A percentile compares a stretch with the other conserved stretches of the same genome.
phyloP scores from a whole-genome alignment of 1,139 yeast species.

The Candida neerlandica region DNA sequence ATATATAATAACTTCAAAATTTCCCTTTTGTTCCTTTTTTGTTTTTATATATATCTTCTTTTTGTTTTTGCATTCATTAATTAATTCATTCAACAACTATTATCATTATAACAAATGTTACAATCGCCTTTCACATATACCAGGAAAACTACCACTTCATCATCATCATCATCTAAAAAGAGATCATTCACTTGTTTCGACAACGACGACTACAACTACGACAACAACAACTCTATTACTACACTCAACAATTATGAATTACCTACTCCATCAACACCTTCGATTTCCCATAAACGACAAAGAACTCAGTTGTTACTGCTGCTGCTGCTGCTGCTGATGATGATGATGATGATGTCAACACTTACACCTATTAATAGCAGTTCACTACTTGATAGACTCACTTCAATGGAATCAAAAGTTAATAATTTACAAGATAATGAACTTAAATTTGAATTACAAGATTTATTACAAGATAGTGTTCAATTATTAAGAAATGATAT shows the following conservation, averaged over 20 bases:
- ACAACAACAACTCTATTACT: background rate
- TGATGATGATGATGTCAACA: no score
- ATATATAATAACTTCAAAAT: background rate
- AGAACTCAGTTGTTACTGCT: background rate
- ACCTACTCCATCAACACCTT: conserved; percentile 9
- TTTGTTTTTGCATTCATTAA: background rate
- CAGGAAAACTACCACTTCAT: background rate
- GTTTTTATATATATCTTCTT: background rate
- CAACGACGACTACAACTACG: no score
- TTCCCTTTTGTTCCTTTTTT: background rate
- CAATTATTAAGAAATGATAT: conserved; percentile 3
- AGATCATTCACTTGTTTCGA: no score
- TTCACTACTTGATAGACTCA: conserved; percentile 6
- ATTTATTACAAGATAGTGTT: conserved; percentile 11
- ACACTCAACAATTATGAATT: background rate
- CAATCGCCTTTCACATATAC: conserved; percentile 13
- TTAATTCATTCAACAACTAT: no score
- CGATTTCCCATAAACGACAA: background rate
- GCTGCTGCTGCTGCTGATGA: no score
- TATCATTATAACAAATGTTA: background rate
- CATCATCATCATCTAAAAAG: no score
- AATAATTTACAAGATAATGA: conserved; percentile 7
- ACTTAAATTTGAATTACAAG: conserved; percentile 9
- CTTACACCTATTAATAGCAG: background rate
- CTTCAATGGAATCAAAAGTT: conserved; percentile 12